Evolutionary conservation across 2,329 filamentous ascomycete genomes (phyloP).

Genomic region (Pseudogymnoascus destructans): DNA sequence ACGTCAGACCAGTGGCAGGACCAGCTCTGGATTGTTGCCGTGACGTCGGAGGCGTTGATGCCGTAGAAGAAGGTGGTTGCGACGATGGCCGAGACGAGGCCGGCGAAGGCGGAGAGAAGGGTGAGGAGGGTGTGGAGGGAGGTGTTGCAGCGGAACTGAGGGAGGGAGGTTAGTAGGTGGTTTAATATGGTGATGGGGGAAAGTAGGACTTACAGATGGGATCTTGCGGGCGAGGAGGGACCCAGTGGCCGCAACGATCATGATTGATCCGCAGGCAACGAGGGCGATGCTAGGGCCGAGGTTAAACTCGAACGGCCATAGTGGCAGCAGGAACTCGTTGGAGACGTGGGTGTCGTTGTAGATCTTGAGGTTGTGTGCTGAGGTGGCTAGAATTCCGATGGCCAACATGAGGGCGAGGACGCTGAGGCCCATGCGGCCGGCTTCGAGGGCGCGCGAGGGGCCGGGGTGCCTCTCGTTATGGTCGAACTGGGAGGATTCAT

Average conservation of each 20-base stretch:
- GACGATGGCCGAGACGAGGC: conserved; percentile 36
- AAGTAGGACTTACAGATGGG: conserved; percentile 33
- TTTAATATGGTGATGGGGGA: conserved; percentile 5
- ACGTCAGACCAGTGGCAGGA: conserved; percentile 45
- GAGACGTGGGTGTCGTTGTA: conserved; percentile 42
- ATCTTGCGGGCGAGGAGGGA: conserved; percentile 38
- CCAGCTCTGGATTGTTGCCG: conserved; percentile 48
- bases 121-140: conserved; percentile 15
- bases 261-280: conserved; percentile 37
- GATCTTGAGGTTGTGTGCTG: conserved; percentile 39
- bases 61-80: conserved; percentile 45
- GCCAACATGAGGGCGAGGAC: conserved; percentile 37
- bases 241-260: conserved; percentile 35
- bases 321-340: conserved; percentile 35
- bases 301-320: conserved; percentile 47
- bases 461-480: conserved; percentile 16
- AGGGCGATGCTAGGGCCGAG: conserved; percentile 42
- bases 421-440: conserved; percentile 35
- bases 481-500: conserved; percentile 8
- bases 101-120: conserved; percentile 31
- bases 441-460: conserved; percentile 32
- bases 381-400: conserved; percentile 40
- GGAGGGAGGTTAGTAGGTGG: neutral
- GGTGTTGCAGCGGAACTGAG: conserved; percentile 30
- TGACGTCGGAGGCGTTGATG: conserved; percentile 38